Conservation (phyloP, 2,329 filamentous ascomycete species). For the Verticillium longisporum region DNA sequence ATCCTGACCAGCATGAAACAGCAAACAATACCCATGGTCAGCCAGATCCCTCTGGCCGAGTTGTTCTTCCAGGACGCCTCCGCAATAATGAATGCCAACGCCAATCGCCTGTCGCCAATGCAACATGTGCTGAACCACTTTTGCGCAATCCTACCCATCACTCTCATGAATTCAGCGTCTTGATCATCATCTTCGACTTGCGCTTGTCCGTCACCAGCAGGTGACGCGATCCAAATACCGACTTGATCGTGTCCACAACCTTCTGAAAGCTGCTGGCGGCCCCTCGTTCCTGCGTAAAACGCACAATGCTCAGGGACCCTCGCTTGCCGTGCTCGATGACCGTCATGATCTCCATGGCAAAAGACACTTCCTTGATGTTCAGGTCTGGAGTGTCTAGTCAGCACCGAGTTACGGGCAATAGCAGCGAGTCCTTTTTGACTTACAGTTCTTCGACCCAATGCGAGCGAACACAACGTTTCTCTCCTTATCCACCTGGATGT, state of each 20-base stretch:
- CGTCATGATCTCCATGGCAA: conserved; percentile 81
- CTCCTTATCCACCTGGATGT: conserved; percentile 72
- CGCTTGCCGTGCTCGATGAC: conserved; percentile 79
- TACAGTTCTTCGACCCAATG: conserved; percentile 72
- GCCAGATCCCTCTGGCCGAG: conserved; percentile 3
- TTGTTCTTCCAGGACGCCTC: conserved; percentile 2
- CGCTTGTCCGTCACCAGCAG: conserved; percentile 62
- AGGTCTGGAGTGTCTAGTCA: conserved; percentile 48
- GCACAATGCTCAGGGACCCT: conserved; percentile 69
- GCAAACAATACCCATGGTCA: background rate
- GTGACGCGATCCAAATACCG: conserved; percentile 57
- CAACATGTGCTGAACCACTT: background rate
- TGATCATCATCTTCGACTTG: conserved; percentile 68
- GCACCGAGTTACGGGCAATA: background rate
- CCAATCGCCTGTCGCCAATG: conserved; percentile 8
- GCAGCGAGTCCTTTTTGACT: conserved; percentile 23
- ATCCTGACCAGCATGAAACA: background rate
- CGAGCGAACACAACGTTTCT: conserved; percentile 74
- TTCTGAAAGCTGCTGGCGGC: conserved; percentile 83
- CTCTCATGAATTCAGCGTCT: conserved; percentile 50
- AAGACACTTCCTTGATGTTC: conserved; percentile 78
- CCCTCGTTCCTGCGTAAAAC: conserved; percentile 86
- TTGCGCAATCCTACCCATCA: background rate
- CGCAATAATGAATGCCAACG: conserved; percentile 4
- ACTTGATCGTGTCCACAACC: conserved; percentile 70